Base-by-base conservation (phyloP, 1,284 basidiomycete species). In the Trichosporon sp. region DNA sequence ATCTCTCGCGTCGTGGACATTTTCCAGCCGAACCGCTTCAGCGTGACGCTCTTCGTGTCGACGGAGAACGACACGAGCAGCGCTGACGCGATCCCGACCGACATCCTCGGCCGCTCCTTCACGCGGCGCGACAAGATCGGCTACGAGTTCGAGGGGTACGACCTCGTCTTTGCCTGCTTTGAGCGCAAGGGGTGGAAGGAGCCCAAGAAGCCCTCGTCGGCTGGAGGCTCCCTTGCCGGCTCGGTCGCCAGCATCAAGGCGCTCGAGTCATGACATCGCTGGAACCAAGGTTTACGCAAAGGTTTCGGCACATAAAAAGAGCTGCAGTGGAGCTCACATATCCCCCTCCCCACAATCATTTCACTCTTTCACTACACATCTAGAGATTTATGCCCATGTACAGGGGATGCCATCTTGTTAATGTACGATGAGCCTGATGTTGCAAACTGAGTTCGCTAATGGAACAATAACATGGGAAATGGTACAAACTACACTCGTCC, bases 111-210 rank as follows among this genome's bases (percentile, higher is more conserved):
- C 1, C 73, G 71, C 35, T 78, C 76, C 46, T 88, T 87, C 78
- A 82, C 81, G 77, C 88, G 95, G 76, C 96, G 92, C 70, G 96
- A 98, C 86, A 92, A 97, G 83, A 99, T 99, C 83, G 93, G 96
- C 80, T 99, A 99, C 86, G 95, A 97, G 84, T 96, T 98, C 81
- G 93, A 93, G 68, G 93, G 92, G 67, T 99, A 98, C 83, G 93
- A 96, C 83, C 87, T 98, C 74, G 92, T 95, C 46, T 98, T 95
- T 82, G 92, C 92, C 43, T 94, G 91, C 82, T 96, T 95, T 83
- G 92, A 95, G 77, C 81, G 78, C 66, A 76, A 73, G 48, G 84
- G 83, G 1, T 85, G 82, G 81, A 70, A 71, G 43, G 82, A 81
- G 70, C 78, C 77, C 21, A 74, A n/a, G 40, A 59, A 26, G 54